These are phyloP conservation scores for Diversispora eburnea DNA, from an alignment of 192 early-diverging fungal species.

Conservation along the genomic window DNA sequence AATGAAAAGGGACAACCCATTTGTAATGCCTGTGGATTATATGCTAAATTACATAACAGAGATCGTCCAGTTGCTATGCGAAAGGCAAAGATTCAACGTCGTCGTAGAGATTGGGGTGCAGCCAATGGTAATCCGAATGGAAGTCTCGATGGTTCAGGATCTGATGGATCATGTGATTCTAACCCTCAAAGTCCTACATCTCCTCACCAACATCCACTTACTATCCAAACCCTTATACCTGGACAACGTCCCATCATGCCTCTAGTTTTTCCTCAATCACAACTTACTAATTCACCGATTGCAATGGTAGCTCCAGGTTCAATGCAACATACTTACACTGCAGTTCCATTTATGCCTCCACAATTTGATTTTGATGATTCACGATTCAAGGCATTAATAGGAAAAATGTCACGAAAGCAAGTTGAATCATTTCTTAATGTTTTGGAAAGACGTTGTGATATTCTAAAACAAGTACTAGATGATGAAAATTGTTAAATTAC, in stretches of 20 bases:
- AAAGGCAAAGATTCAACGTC: constrained; percentile 57
- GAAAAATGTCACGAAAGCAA: constrained; percentile 49
- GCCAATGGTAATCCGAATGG: constrained; percentile 25
- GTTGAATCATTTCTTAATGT: constrained; percentile 52
- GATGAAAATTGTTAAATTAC: constrained; percentile 8
- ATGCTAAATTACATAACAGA: constrained; percentile 89
- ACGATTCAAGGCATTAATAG: constrained; percentile 39
- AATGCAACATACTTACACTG: background rate
- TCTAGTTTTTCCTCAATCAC: constrained; percentile 8
- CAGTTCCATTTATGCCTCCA: constrained; percentile 5
- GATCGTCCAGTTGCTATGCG: constrained; percentile 83
- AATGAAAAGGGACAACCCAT: constrained; percentile 69
- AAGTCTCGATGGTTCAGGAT: constrained; percentile 15
- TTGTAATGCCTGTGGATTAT: constrained; percentile 83
- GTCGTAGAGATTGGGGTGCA: constrained; percentile 51
- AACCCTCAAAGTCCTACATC: constrained; percentile 18
- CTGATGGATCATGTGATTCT: constrained; percentile 6
- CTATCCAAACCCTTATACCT: constrained; percentile 18
- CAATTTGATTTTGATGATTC: constrained; percentile 40
- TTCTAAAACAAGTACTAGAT: constrained; percentile 33
- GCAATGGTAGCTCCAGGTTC: background rate
- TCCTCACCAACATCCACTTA: constrained; percentile 16
- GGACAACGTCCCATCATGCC: constrained; percentile 28
- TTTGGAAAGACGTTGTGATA: constrained; percentile 55
- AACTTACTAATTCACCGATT: background rate